phyloP scores from a whole-genome alignment of 2,329 filamentous ascomycete species.

The Cordyceps pruinosa region DNA sequence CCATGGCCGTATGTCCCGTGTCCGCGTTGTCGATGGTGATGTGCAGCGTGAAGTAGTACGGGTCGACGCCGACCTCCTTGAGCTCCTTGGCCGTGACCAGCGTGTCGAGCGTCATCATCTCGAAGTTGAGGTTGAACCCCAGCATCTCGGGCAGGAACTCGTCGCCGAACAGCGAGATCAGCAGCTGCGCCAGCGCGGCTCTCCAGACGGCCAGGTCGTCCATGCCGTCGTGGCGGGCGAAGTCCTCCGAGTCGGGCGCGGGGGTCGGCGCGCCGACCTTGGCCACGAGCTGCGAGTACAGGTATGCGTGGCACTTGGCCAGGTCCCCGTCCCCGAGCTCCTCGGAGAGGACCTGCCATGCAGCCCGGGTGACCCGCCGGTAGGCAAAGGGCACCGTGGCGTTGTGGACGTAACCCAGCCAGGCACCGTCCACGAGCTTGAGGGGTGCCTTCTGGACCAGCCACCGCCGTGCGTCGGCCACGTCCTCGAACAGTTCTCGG shows the following conservation, averaged over 20 bases:
- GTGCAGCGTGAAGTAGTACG: slow-evolving; percentile 42
- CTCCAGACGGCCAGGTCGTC: slow-evolving; percentile 26
- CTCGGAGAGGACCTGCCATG: slow-evolving; percentile 7
- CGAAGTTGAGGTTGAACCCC: slow-evolving; percentile 43
- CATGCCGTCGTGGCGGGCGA: not conserved
- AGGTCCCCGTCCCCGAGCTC: slow-evolving; percentile 7
- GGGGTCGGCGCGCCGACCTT: not conserved
- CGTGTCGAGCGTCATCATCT: slow-evolving; percentile 28
- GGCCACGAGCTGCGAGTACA: not conserved
- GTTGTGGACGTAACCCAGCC: slow-evolving; percentile 9
- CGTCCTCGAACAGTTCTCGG: not conserved
- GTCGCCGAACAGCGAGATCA: slow-evolving; percentile 37
- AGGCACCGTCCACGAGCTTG: slow-evolving; percentile 13
- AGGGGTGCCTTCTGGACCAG: slow-evolving; percentile 9
- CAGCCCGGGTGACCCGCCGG: slow-evolving; percentile 1
- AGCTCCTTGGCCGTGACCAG: slow-evolving; percentile 30
- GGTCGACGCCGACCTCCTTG: slow-evolving; percentile 33
- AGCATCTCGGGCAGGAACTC: slow-evolving; percentile 43
- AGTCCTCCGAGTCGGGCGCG: not conserved
- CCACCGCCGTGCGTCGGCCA: not conserved
- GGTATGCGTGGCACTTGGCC: not conserved
- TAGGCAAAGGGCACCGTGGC: not conserved
- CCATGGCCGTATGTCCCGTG: slow-evolving; percentile 42
- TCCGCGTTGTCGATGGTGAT: slow-evolving; percentile 42
- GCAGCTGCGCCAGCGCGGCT: slow-evolving; percentile 36